Conservation (phyloP, 768 basidiomycete species). For the Tylopilus sp. region DNA sequence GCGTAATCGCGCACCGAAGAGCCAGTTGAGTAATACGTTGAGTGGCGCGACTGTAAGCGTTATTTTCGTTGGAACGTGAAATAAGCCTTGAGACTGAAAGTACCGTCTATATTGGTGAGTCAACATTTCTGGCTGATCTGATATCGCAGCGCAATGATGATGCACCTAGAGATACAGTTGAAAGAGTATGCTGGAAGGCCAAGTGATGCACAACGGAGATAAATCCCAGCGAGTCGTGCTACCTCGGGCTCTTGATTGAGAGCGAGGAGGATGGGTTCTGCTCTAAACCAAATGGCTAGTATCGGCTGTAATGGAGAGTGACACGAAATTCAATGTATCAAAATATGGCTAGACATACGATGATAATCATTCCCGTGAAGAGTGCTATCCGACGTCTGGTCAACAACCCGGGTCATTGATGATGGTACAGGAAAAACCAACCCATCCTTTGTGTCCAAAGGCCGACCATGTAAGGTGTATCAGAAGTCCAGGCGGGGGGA, state of each 20-base stretch:
- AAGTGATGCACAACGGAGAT: constrained; percentile 71
- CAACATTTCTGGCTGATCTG: background rate
- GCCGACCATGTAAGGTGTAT: constrained; percentile 79
- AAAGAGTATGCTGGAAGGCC: constrained; percentile 77
- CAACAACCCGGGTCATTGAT: too few species aligned
- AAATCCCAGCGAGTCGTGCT: constrained; percentile 68
- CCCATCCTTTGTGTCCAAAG: constrained; percentile 90
- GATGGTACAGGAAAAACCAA: too few species aligned
- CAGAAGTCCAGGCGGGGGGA: constrained; percentile 92
- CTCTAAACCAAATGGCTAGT: constrained; percentile 73
- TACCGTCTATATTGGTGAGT: constrained; percentile 34
- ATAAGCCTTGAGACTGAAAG: constrained; percentile 82
- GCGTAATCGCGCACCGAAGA: constrained; percentile 58
- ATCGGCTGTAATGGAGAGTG: constrained; percentile 41
- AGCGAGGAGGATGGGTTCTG: constrained; percentile 72
- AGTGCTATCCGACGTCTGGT: constrained; percentile 56
- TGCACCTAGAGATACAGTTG: constrained; percentile 50
- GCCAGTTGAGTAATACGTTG: constrained; percentile 79
- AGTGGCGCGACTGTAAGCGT: constrained; percentile 80
- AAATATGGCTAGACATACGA: constrained; percentile 44
- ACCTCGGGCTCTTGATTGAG: constrained; percentile 83
- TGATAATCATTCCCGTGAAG: constrained; percentile 52
- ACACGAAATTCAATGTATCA: background rate
- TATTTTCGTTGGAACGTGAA: constrained; percentile 81
- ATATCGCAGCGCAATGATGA: too few species aligned